Base-by-base conservation (phyloP, 768 basidiomycete species). In the Podaxis mareebaensis region DNA sequence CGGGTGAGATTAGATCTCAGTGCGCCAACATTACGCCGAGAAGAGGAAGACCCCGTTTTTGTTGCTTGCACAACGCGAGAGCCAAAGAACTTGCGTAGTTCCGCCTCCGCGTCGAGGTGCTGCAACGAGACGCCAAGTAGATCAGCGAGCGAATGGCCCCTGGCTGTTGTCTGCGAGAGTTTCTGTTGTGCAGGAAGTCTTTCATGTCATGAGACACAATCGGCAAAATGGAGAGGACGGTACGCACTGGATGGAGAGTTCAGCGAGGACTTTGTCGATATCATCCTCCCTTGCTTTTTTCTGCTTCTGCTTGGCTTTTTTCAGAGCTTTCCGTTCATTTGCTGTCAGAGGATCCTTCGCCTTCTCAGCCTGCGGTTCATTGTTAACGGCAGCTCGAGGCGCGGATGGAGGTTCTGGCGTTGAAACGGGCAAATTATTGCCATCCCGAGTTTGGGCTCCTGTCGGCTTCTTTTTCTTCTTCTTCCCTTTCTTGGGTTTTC, bases 61-160 rank as follows among this genome's bases (percentile, higher is more conserved):
- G 80, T 82, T 2, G 89, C 85, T n/a, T 81, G 79, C 8, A 98
- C 84, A 62, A 97, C 95, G 69, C 89, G 92, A 20, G 92, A 84
- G 1, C 96, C 96, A 71, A 99, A 99, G 81, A 98, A 96, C 66
- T 88, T 90, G 60, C 91, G 88, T 76, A 99, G 85, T 72, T 99
- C 97, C 0, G 90, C 90, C 64, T 96, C 95, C 11, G 88, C 81
- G 66, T 99, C 95, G 15, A 99, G 85, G 68, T 93, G 83, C 44
- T 89, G 79, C 1, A 89, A 79, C 0, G 92, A 93, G n/a, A 96
- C 88, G 0, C 91, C 79, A 20, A 96, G 81, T 1, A 97, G 84
- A 53, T 83, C 73, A 11, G 83, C 73, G 58, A 86, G 71, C 22
- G 77, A 73, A 39, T 75, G 73, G 44, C 73, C 71, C 65, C 66